Evolutionary conservation across 345 rosid genomes (phyloP), one percentile per base, ranked within the genome.

Genomic region (Chamaenerion angustifolium): DNA sequence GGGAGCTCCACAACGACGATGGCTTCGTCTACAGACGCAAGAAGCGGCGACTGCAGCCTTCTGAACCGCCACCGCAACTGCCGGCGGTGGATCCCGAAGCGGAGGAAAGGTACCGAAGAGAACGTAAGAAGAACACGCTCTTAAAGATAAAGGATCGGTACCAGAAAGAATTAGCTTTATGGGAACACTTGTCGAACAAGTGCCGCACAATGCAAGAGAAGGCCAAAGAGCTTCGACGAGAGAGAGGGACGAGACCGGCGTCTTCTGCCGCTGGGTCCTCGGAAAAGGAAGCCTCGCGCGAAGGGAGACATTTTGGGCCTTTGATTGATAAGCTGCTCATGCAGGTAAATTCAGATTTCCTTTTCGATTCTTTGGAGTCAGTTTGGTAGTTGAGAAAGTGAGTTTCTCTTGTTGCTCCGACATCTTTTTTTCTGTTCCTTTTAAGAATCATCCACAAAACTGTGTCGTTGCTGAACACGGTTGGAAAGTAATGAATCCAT

Each of bases 11-110:
- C 71, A 73, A 79, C 67, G 84, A 83, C 61, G 81, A 79, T 23
- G 95, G 94, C 12, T 83, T 89, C 78, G 64, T 83, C 46, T 77
- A 77, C 81, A 81, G 79, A 65, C 79, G 90, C 58, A 62, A 64
- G 59, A 81, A 74, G 56, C 81, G 72, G 52, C 71, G 68, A 31
- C 62, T 65, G 41, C 60, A 51, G 56, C 62, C 59, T 8, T 57
- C 58, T 31, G 37, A 60, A 45, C 64, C 45, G 27, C 56, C 51
- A 12, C 50, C 46, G 59, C 21, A 16, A 21, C 73, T 19, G 54
- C 57, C 56, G 35, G 49, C 64, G 41, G 57, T 56, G 56, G 58
- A 64, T 45, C 56, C 58, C 1, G 66, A 45, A 31, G 37, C 37
- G 27, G 79, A 74, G 13, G 86, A 74, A 68, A 48, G 60, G 50